Evolutionary conservation across 176 grass and related monocot species (phyloP).

Genomic region (Oryza glaberrima): DNA sequence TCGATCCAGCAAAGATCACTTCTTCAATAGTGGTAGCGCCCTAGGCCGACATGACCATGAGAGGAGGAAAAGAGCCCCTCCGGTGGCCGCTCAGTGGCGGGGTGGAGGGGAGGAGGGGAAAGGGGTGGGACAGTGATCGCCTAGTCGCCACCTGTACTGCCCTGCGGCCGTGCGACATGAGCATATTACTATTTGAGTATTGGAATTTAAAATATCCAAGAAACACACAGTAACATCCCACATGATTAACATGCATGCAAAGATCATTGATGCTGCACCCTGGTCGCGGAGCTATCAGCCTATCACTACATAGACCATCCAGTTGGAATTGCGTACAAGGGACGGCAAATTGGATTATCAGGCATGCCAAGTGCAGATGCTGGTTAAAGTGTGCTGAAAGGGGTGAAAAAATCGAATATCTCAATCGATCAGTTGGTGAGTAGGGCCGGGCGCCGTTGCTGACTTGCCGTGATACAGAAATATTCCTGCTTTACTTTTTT

Average conservation of each 20-base stretch:
- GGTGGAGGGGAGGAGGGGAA: too few relatives aligned
- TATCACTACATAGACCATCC: neutral
- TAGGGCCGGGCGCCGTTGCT: neutral
- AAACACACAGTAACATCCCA: neutral
- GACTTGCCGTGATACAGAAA: neutral
- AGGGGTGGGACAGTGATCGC: too few relatives aligned
- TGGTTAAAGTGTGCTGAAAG: conserved; percentile 2
- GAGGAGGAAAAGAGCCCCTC: too few relatives aligned
- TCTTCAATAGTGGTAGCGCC: too few relatives aligned
- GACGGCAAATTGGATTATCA: conserved; percentile 9
- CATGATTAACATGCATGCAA: neutral
- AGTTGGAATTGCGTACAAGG: conserved; percentile 22
- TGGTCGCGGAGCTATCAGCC: too few relatives aligned
- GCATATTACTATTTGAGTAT: neutral
- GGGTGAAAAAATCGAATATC: neutral
- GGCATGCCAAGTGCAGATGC: conserved; percentile 1
- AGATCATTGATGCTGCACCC: conserved; percentile 1
- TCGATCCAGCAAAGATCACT: too few relatives aligned
- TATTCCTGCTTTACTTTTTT: neutral
- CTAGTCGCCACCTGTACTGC: too few relatives aligned
- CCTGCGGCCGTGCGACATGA: too few relatives aligned
- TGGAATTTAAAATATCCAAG: neutral
- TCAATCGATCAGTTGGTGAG: conserved; percentile 18
- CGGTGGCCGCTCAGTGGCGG: too few relatives aligned
- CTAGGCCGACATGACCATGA: too few relatives aligned